A percentile compares a stretch with the other conserved stretches of the same genome.
Conservation (phyloP, 2,329 filamentous ascomycete genomes). For the Xylariaceae sp. region DNA sequence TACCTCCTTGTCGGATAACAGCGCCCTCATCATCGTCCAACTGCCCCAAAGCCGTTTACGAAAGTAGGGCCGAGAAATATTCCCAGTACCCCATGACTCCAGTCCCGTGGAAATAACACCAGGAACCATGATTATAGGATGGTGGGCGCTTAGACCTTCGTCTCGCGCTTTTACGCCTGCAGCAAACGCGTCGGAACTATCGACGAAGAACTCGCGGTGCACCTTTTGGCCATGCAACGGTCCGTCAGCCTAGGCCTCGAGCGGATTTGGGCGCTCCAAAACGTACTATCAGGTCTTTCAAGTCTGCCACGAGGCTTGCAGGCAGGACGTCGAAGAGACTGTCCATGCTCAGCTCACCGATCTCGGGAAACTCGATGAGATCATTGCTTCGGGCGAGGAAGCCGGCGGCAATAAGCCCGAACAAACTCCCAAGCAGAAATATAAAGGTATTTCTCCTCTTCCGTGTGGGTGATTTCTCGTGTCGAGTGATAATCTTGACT, state of each 20-base stretch:
- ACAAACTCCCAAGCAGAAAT: conserved; percentile 83
- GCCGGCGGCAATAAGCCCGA: conserved; percentile 80
- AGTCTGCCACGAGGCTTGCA: conserved; percentile 78
- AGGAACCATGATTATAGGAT: conserved; percentile 94
- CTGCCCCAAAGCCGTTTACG: conserved; percentile 93
- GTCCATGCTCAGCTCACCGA: conserved; percentile 75
- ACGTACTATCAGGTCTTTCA: conserved; percentile 75
- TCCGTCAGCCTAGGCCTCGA: conserved; percentile 15
- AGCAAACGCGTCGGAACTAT: conserved; percentile 90
- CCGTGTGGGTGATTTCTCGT: conserved; percentile 46
- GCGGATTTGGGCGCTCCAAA: conserved; percentile 10
- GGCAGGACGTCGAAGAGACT: conserved; percentile 83
- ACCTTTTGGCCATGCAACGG: conserved; percentile 56
- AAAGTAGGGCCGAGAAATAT: conserved; percentile 83
- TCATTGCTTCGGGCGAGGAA: conserved; percentile 89
- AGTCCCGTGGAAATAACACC: conserved; percentile 96
- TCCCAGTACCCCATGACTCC: conserved; percentile 92
- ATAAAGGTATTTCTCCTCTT: conserved; percentile 78
- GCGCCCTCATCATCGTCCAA: conserved; percentile 97
- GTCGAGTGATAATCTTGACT: conserved; percentile 41
- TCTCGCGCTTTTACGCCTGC: conserved; percentile 78
- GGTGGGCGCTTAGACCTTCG: conserved; percentile 75
- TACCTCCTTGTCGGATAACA: conserved; percentile 85
- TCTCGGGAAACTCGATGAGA: conserved; percentile 72
- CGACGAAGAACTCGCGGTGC: conserved; percentile 70